Conservation (phyloP, 805 yeast species). For the Metschnikowia arizonensis region DNA sequence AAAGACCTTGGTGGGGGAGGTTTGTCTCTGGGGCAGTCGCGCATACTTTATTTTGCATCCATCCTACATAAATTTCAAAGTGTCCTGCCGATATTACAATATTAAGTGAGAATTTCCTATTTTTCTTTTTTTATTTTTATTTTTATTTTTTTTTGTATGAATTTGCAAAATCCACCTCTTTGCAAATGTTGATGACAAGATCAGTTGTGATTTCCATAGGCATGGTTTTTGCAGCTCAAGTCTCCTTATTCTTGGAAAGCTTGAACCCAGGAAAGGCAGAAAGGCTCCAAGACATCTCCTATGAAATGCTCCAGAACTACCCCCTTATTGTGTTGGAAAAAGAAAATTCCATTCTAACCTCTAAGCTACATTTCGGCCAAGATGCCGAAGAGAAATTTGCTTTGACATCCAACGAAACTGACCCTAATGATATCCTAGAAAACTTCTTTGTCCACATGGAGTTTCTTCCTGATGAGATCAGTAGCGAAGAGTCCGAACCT, state of each 20-base stretch:
- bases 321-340: constrained; percentile 9
- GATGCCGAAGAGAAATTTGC: background rate
- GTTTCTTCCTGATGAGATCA: constrained; percentile 2
- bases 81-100: background rate
- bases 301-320: constrained; percentile 7
- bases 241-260: background rate
- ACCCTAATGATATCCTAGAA: background rate
- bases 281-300: background rate
- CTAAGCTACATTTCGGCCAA: background rate
- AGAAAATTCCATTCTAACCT: constrained; percentile 9
- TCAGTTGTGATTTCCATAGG: background rate
- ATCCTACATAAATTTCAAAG: background rate
- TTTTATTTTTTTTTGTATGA: background rate
- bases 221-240: background rate
- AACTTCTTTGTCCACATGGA: constrained; percentile 1
- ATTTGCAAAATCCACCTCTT: background rate
- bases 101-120: no score
- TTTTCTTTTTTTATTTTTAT: no score
- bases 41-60: constrained; percentile 1
- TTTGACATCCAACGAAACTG: background rate
- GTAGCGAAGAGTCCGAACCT: background rate
- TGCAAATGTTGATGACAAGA: background rate
- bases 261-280: background rate
- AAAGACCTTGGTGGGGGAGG: no score
- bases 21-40: no score